phyloP scores from a whole-genome alignment of 2,329 filamentous ascomycete species.

The Aspergillus sp. region DNA sequence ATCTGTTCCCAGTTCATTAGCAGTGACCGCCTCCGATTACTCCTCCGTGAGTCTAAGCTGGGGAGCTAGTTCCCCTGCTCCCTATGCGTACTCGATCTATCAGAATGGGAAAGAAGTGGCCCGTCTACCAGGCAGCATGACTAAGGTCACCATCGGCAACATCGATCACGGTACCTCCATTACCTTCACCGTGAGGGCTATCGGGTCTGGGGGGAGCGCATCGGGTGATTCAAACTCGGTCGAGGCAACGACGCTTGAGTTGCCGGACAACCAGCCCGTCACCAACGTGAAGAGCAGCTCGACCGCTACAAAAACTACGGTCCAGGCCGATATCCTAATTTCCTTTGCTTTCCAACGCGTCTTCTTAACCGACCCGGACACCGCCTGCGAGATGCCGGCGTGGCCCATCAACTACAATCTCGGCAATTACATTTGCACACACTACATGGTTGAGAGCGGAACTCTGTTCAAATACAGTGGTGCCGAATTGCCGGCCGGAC shows the following conservation, averaged over 20 bases:
- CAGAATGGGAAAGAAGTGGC: background rate
- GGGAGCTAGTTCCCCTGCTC: background rate
- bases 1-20: background rate
- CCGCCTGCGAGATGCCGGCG: background rate
- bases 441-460: constrained; percentile 19
- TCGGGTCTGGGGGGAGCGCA: background rate
- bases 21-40: constrained; percentile 14
- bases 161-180: constrained; percentile 8
- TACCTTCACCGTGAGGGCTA: background rate
- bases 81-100: background rate
- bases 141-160: constrained; percentile 15
- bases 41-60: constrained; percentile 5
- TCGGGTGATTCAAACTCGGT: background rate
- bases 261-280: background rate
- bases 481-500: background rate
- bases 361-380: background rate
- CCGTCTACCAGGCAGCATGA: constrained; percentile 11
- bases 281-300: background rate
- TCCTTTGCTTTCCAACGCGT: constrained; percentile 11
- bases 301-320: constrained; percentile 4
- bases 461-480: constrained; percentile 17
- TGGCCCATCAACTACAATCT: constrained; percentile 19
- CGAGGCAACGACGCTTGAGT: background rate
- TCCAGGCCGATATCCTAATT: constrained; percentile 17
- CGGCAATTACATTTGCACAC: constrained; percentile 15